A percentile compares a stretch with the other conserved stretches of the same genome.
These are phyloP conservation scores for Plenodomus lindquistii DNA, from an alignment of 2,329 filamentous ascomycete genomes.

Conservation along the genomic window DNA sequence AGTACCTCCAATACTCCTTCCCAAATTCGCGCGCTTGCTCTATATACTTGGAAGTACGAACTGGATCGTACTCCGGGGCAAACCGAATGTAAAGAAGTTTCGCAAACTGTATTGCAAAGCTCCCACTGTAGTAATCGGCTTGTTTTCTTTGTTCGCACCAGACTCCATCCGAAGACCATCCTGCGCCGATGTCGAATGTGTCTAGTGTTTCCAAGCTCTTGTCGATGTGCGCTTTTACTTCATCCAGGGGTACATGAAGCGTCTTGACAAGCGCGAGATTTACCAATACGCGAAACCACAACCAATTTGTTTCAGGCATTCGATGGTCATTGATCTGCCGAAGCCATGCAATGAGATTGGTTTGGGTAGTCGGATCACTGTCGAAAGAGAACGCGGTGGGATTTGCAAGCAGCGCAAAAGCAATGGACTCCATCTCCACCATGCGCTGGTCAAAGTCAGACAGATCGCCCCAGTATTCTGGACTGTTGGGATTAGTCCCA, in stretches of 20 bases:
- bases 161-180: conserved; percentile 52
- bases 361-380: conserved; percentile 24
- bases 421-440: conserved; percentile 55
- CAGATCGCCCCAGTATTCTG: conserved; percentile 53
- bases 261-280: conserved; percentile 50
- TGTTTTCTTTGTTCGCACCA: conserved; percentile 46
- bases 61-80: conserved; percentile 44
- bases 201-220: conserved; percentile 47
- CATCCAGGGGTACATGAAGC: conserved; percentile 37
- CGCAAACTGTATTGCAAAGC: conserved; percentile 56
- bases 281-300: conserved; percentile 55
- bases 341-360: conserved; percentile 47
- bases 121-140: conserved; percentile 57
- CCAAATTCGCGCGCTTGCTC: conserved; percentile 48
- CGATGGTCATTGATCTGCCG: conserved; percentile 44
- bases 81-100: conserved; percentile 51
- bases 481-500: conserved; percentile 25
- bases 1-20: conserved; percentile 51
- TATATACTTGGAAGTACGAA: conserved; percentile 42
- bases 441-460: conserved; percentile 52
- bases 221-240: conserved; percentile 42
- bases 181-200: conserved; percentile 48
- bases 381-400: conserved; percentile 38
- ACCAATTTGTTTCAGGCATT: conserved; percentile 55
- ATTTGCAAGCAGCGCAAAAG: conserved; percentile 49